A percentile compares a stretch with the other conserved stretches of the same genome.
These are phyloP conservation scores for Tuber magnatum DNA, from an alignment of 495 filamentous ascomycete species.

Conservation along the genomic window DNA sequence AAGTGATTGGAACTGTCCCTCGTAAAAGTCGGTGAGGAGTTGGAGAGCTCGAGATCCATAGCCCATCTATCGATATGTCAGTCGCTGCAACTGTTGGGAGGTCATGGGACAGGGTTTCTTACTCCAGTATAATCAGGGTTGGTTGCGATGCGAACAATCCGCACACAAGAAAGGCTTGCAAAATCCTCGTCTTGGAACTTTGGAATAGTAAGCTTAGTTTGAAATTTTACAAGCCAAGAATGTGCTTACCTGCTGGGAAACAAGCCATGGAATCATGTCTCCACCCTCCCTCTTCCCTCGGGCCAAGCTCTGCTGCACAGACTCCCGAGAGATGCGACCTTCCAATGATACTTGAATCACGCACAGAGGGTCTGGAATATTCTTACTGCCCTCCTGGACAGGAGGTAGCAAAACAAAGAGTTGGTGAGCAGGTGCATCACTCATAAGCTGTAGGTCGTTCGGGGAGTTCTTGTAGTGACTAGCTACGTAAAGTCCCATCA, in stretches of 20 bases:
- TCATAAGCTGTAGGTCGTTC: slow-evolving; percentile 96
- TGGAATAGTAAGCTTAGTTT: background rate
- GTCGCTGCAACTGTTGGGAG: background rate
- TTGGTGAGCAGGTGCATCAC: slow-evolving; percentile 93
- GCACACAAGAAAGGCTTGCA: slow-evolving; percentile 82
- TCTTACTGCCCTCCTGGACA: slow-evolving; percentile 64
- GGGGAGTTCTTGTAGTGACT: slow-evolving; percentile 98
- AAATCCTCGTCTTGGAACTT: slow-evolving; percentile 93
- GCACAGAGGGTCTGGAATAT: slow-evolving; percentile 85
- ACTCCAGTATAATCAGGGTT: slow-evolving; percentile 77
- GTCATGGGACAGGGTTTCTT: background rate
- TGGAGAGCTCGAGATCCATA: slow-evolving; percentile 84
- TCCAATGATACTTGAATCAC: slow-evolving; percentile 94
- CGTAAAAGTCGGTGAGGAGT: slow-evolving; percentile 84
- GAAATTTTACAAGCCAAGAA: background rate
- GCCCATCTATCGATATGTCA: slow-evolving; percentile 57
- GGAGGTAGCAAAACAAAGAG: slow-evolving; percentile 91
- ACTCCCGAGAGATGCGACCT: slow-evolving; percentile 87
- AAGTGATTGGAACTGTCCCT: slow-evolving; percentile 82
- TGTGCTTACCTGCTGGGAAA: slow-evolving; percentile 65
- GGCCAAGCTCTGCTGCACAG: slow-evolving; percentile 78
- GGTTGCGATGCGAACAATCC: slow-evolving; percentile 90
- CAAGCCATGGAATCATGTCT: slow-evolving; percentile 95
- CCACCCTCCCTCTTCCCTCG: slow-evolving; percentile 85
- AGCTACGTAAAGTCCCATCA: slow-evolving; percentile 97